Base-by-base conservation (phyloP, 1,284 basidiomycete genomes). In the Apiotrichum veenhuisii region DNA sequence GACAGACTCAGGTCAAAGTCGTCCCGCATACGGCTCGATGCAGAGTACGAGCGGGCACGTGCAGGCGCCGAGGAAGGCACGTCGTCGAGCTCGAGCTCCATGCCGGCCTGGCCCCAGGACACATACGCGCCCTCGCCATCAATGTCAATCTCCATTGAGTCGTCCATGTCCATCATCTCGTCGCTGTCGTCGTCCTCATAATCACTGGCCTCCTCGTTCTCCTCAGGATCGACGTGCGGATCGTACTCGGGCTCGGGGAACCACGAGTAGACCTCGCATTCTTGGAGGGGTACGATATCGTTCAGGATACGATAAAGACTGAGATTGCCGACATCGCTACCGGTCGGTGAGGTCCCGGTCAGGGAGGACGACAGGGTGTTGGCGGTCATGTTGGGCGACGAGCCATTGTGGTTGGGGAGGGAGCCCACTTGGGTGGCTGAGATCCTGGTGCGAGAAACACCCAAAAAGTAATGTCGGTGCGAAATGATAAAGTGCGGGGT, bases 191-290 rank as follows among this genome's bases (percentile, higher is more conserved):
- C 68, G 18, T 84, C 49, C 7, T 62, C 63, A 37, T 52, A 59
- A 51, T 64, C 63, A 59, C 50, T 59, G 11, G 54, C 57, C 41
- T 75, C 73, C 52, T 89, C 87, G 67, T 89, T 89, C 45, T 84
- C 84, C 67, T 86, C 84, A 74, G 88, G 87, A 65, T 84, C 84
- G 47, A 89, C 89, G 66, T 98, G 94, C 0, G 95, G 95, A 78
- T 98, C 96, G 42, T 89, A 88, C 68, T 96, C 92, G 62, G 90
- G 86, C 76, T 96, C 93, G 46, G 95, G 96, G 45, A 86, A 84
- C 80, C 93, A 98, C 3, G 91, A 90, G 78, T 88, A 98, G 55
- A 97, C 93, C 73, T 98, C 93, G 79, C 91, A 97, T 61, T 98
- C 92, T 41, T 85, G 80, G 34, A 98, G 82, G 26, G 89, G 87